Percentiles rank a stretch among this genome's conserved stretches.
phyloP scores from a whole-genome alignment of 2,329 filamentous ascomycete genomes.

The Cryphonectria radicalis region DNA sequence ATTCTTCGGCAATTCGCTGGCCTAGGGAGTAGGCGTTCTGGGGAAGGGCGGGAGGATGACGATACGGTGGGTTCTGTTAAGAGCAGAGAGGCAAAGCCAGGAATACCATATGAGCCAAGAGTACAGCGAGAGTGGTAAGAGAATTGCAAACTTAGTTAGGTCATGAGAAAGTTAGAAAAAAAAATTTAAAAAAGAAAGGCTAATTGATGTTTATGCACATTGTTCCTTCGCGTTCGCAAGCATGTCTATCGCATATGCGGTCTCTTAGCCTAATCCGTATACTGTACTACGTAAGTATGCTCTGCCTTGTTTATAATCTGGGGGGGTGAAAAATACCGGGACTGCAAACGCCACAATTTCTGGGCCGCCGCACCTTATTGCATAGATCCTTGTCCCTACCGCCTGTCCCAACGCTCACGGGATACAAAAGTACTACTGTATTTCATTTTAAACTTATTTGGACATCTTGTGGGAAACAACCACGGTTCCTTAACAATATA shows the following conservation, averaged over 20 bases:
- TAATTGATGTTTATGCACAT: background rate
- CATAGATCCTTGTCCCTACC: background rate
- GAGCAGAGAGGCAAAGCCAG: background rate
- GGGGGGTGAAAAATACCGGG: background rate
- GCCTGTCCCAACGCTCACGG: background rate
- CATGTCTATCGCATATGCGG: background rate
- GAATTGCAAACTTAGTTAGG: background rate
- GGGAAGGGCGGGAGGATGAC: background rate
- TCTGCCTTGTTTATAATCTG: background rate
- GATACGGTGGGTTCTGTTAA: background rate
- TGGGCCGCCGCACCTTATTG: background rate
- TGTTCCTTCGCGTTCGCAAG: background rate
- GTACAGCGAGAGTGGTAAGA: background rate
- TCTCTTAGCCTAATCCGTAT: background rate
- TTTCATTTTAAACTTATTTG: conserved; percentile 1
- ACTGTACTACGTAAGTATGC: background rate
- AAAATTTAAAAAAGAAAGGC: background rate
- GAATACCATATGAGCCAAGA: background rate
- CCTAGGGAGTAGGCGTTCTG: background rate
- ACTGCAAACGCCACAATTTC: background rate
- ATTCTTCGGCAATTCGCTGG: background rate
- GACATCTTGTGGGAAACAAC: background rate
- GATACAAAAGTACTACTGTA: background rate
- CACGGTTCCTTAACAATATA: background rate
- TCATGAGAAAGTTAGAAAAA: too few species aligned